Conservation (phyloP, 768 basidiomycete species). For the Amanita rimosa region DNA sequence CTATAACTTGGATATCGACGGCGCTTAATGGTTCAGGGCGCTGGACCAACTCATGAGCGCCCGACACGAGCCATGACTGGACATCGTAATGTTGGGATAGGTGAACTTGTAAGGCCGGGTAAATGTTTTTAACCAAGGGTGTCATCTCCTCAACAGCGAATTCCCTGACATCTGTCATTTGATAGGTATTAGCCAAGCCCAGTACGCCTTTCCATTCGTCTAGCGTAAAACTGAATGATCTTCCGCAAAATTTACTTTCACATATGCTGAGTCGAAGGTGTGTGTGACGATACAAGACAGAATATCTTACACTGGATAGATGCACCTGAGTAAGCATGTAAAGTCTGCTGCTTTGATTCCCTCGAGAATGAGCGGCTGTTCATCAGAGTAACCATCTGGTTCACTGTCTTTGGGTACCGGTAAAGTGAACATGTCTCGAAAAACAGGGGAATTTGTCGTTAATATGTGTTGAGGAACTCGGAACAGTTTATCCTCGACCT, state of each 20-base stretch:
- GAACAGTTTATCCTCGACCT: constrained; percentile 5
- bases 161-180: background rate
- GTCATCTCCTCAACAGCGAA: constrained; percentile 1
- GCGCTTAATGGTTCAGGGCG: background rate
- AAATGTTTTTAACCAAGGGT: background rate
- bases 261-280: background rate
- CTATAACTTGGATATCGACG: background rate
- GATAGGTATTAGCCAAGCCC: background rate
- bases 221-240: background rate
- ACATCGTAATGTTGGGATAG: background rate
- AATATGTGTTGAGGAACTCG: constrained; percentile 1
- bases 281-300: background rate
- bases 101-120: background rate
- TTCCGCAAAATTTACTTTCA: background rate
- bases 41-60: background rate
- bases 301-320: constrained; percentile 12
- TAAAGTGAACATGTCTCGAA: background rate
- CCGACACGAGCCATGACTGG: background rate
- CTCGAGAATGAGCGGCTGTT: background rate
- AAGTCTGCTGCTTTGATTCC: constrained; percentile 2
- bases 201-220: constrained; percentile 3
- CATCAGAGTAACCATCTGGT: constrained; percentile 4
- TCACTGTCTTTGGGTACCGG: background rate
- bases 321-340: constrained; percentile 8
- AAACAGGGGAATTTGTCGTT: background rate